Percentiles rank a stretch among this genome's conserved stretches.
Evolutionary conservation across 75 land plant species (phyloP).

Genomic region (Cryptomeria japonica): DNA sequence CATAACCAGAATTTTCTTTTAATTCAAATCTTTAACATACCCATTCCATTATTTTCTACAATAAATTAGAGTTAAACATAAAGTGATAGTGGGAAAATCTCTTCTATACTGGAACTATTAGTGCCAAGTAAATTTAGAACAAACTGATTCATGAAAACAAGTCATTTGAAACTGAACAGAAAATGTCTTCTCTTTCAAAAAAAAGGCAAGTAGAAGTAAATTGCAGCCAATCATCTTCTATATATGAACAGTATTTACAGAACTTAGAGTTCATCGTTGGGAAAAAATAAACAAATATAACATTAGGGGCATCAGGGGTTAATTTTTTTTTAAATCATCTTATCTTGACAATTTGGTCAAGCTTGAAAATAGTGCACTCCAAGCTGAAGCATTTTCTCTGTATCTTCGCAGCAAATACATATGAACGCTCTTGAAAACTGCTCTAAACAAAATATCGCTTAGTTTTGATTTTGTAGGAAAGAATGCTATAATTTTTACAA

Average conservation of each 20-base stretch:
- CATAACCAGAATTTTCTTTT: neutral
- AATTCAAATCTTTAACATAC: no score
- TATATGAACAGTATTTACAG: neutral
- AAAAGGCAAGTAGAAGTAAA: neutral
- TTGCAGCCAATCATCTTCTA: neutral
- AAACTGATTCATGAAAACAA: neutral
- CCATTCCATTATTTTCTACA: no score
- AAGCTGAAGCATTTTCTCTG: neutral
- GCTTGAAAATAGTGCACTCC: neutral
- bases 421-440: neutral
- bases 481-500: neutral
- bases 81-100: neutral
- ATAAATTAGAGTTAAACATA: no score
- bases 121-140: neutral
- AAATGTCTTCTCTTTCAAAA: neutral
- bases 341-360: neutral
- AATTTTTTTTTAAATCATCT: neutral
- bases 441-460: neutral
- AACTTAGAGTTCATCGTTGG: neutral
- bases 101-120: neutral
- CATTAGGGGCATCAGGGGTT: neutral
- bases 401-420: neutral
- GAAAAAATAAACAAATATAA: neutral
- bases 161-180: neutral
- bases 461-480: neutral